phyloP scores from a whole-genome alignment of 208 protist genomes.

The Leishmania arabica region DNA sequence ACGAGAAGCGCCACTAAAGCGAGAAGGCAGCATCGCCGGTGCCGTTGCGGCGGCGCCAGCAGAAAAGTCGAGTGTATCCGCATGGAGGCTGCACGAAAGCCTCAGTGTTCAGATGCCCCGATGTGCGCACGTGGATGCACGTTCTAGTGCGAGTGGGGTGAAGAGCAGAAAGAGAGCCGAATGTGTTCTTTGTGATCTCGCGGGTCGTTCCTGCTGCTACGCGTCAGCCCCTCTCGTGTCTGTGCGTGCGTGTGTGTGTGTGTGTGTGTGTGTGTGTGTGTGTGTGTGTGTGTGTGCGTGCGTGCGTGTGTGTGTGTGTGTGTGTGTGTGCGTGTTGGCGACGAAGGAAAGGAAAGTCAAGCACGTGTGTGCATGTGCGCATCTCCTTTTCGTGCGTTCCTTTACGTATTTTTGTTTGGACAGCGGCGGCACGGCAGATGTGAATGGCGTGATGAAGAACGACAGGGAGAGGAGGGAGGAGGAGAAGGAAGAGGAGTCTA shows the following conservation, averaged over 20 bases:
- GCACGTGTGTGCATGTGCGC: background rate
- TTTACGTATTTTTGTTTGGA: background rate
- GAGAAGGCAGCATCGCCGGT: background rate
- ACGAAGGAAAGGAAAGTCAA: background rate
- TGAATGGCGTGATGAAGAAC: background rate
- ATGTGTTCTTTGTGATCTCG: background rate
- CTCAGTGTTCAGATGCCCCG: background rate
- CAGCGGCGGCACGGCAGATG: background rate
- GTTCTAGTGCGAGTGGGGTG: background rate
- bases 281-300: background rate
- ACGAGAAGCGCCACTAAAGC: slow-evolving; percentile 4
- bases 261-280: background rate
- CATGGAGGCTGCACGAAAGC: background rate
- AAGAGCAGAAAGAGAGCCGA: background rate
- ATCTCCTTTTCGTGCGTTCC: background rate
- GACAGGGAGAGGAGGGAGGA: background rate
- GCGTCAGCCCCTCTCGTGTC: background rate
- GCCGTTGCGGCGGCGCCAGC: background rate
- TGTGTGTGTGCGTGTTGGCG: background rate
- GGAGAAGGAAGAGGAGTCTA: background rate
- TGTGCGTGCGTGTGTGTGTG: background rate
- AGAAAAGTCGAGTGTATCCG: background rate
- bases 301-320: background rate
- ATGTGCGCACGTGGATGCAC: background rate
- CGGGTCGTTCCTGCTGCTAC: background rate